phyloP scores from a whole-genome alignment of 768 basidiomycete genomes.

The Amanita pallidorosea region DNA sequence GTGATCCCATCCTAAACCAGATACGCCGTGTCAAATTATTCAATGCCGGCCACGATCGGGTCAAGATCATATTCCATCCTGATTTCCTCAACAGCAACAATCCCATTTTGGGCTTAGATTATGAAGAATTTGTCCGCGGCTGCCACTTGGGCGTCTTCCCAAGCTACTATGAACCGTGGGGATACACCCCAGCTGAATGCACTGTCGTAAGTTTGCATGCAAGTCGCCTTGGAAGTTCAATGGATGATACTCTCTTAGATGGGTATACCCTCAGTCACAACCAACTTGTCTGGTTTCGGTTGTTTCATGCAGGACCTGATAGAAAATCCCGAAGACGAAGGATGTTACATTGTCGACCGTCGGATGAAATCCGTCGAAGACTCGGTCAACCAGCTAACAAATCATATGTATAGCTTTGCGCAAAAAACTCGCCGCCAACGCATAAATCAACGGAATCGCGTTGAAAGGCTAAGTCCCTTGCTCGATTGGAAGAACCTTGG shows the following conservation, averaged over 20 bases:
- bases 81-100: constrained; percentile 98
- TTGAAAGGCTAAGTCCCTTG: constrained; percentile 86
- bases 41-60: constrained; percentile 80
- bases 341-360: constrained; percentile 94
- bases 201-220: constrained; percentile 65
- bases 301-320: constrained; percentile 99
- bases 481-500: constrained; percentile 99
- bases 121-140: constrained; percentile 97
- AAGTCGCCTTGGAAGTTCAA: neutral
- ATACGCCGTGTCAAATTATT: constrained; percentile 91
- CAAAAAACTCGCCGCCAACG: constrained; percentile 88
- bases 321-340: constrained; percentile 88
- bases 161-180: constrained; percentile 95
- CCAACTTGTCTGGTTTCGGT: constrained; percentile 96
- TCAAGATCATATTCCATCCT: constrained; percentile 97
- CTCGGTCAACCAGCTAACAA: constrained; percentile 75
- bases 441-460: constrained; percentile 97
- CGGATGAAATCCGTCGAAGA: constrained; percentile 86
- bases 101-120: constrained; percentile 93
- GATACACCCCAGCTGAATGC: constrained; percentile 95
- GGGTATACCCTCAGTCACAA: constrained; percentile 97
- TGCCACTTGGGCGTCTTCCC: constrained; percentile 99
- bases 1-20: constrained; percentile 91
- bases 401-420: constrained; percentile 65
- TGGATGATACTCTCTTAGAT: constrained; percentile 39